Conservation (phyloP, 73 alveolate species). For the Uronychia setigera region DNA sequence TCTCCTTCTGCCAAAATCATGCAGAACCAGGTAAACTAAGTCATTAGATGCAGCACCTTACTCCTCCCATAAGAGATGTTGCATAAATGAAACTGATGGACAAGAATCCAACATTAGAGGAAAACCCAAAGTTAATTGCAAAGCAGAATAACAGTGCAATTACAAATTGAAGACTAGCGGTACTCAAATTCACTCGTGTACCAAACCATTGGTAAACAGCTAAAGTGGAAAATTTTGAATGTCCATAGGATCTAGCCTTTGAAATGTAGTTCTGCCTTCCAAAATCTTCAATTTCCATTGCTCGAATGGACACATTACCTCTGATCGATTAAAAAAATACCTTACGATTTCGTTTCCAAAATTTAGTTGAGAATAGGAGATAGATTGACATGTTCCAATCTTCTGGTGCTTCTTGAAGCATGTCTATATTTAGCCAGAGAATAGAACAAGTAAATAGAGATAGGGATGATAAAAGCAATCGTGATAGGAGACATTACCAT, state of each 20-base stretch:
- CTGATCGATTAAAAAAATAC: not conserved
- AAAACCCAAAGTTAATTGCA: not conserved
- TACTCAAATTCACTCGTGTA: not conserved
- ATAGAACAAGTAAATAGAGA: not conserved
- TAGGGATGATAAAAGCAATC: not conserved
- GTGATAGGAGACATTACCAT: not conserved
- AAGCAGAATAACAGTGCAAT: not conserved
- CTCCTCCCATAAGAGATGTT: not conserved
- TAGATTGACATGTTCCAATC: not conserved
- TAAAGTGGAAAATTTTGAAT: not conserved
- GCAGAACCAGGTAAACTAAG: not conserved
- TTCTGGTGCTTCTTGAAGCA: not conserved
- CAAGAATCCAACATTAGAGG: not conserved
- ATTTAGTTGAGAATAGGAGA: not conserved
- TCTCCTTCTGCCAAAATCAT: not conserved
- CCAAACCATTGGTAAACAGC: not conserved
- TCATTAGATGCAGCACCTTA: not conserved
- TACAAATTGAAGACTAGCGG: not conserved
- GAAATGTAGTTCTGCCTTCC: not conserved
- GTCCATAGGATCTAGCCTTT: not conserved
- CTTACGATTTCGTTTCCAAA: not conserved
- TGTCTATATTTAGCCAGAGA: not conserved
- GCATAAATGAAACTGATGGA: slow-evolving; percentile 2
- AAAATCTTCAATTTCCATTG: not conserved
- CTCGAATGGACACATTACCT: not conserved